Evolutionary conservation across 1,284 basidiomycete species (phyloP), one percentile per base, ranked within the genome.

Genomic region (Paramarasmius palmivorus): DNA sequence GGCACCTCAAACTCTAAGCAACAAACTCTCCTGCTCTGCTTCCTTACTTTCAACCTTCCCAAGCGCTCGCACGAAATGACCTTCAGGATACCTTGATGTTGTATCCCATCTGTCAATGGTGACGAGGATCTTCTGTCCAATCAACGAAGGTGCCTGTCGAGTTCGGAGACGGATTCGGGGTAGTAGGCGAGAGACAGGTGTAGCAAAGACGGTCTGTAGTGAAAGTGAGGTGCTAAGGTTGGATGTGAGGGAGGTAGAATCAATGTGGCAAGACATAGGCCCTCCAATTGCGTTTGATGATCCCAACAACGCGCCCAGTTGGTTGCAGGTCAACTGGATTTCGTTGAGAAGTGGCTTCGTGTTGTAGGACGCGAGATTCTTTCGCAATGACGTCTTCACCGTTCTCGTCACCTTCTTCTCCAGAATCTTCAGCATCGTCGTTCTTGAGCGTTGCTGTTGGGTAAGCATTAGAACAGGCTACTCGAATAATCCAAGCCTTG

Each of bases 1-100:
- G 95, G 95, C 2, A 99, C 93, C 60, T 98, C 96, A 68, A 92
- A 98, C 71, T 99, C 97, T 41, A 99, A 76, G n/a, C 61, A 99
- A 70, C 56, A 99, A 67, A 67, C 92, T 94, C 71, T 99, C 96
- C 66, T 96, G 92, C 68, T 99, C 97, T 0, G 95, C 95, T 66
- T 95, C 95, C 68, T 98, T 97, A 67, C 88, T 92, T 65, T 96
- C 96, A 0, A 90, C 92, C 59, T 86, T 86, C 9, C 97, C 97
- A 1, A 99, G 79, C 0, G 94, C 88, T 40, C 96, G 86, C 12
- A 99, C 94, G 65, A 99, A 95, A 69, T 99, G 97, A 0, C 97
- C 97, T 62, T 98, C 95, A 0, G 97, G 97, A 66, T 98, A 98
- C 22, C 94, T 84, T 2, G 92, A 95, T 32, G 85, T 84, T 23